These are phyloP conservation scores for Senna siamea DNA, from an alignment of 306 rosid species.

Conservation along the genomic window DNA sequence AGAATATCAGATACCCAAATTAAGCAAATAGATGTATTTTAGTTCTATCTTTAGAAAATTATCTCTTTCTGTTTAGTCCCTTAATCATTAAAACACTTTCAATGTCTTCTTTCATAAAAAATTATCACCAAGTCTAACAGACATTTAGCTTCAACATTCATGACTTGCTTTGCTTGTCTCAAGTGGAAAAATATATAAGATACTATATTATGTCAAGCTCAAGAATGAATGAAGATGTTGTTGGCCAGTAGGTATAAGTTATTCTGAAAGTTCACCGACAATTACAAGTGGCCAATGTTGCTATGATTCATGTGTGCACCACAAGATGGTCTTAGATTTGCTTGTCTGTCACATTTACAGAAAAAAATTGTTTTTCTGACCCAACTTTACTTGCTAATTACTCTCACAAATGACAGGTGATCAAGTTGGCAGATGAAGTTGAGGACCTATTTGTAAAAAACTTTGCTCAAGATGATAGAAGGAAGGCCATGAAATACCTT, in stretches of 20 bases:
- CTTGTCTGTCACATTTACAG: slow-evolving; percentile 59
- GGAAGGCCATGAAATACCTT: slow-evolving; percentile 97
- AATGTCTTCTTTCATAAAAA: no score
- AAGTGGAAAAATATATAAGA: slow-evolving; percentile 41
- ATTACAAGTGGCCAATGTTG: slow-evolving; percentile 67
- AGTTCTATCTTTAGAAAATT: no score
- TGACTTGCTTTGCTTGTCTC: no score
- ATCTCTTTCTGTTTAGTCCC: background rate
- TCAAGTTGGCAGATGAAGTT: slow-evolving; percentile 74
- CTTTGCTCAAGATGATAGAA: slow-evolving; percentile 72
- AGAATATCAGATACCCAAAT: background rate
- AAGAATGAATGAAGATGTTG: background rate
- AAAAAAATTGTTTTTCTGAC: slow-evolving; percentile 27
- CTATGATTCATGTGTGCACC: slow-evolving; percentile 53
- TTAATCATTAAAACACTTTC: no score
- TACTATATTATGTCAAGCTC: slow-evolving; percentile 45
- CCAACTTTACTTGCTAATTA: slow-evolving; percentile 43
- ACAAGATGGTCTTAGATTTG: slow-evolving; percentile 50
- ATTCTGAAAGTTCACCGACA: slow-evolving; percentile 61
- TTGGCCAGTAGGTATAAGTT: slow-evolving; percentile 47
- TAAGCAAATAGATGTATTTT: no score
- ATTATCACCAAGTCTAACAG: no score
- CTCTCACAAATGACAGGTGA: slow-evolving; percentile 63
- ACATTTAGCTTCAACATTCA: no score
- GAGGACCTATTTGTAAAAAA: slow-evolving; percentile 77